A percentile compares a stretch with the other conserved stretches of the same genome.
Evolutionary conservation across 805 yeast genomes (phyloP).

Genomic region (Candida sithepensis): DNA sequence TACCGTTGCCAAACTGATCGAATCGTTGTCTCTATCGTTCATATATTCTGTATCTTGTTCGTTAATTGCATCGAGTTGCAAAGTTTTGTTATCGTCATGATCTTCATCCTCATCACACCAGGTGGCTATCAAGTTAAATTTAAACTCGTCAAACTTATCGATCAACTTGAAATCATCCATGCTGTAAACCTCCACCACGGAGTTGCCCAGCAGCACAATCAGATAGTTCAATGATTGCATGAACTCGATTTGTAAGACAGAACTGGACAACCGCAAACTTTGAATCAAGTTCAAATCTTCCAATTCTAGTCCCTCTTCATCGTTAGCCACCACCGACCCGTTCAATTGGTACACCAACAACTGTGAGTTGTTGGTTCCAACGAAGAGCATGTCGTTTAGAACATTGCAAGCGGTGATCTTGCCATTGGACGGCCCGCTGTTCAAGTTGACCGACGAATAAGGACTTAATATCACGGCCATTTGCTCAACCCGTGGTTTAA

Average conservation of each 20-base stretch:
- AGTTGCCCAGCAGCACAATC: constrained; percentile 27
- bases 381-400: constrained; percentile 15
- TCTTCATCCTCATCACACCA: constrained; percentile 18
- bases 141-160: constrained; percentile 31
- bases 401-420: constrained; percentile 19
- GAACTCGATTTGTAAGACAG: constrained; percentile 32
- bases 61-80: constrained; percentile 9
- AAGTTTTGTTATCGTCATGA: neutral
- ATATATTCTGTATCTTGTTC: constrained; percentile 24
- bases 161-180: constrained; percentile 27
- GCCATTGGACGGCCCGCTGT: constrained; percentile 2
- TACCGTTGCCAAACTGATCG: constrained; percentile 30
- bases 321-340: neutral
- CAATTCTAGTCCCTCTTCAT: neutral
- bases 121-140: constrained; percentile 27
- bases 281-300: constrained; percentile 20
- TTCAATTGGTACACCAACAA: constrained; percentile 20
- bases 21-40: constrained; percentile 22
- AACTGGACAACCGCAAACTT: constrained; percentile 10
- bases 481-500: neutral
- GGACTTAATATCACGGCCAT: constrained; percentile 20
- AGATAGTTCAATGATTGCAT: constrained; percentile 31
- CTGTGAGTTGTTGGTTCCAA: constrained; percentile 20
- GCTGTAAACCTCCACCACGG: constrained; percentile 30
- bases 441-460: constrained; percentile 11